Base-by-base conservation (phyloP, 78 protist genomes). In the Cavenderia fasciculata region DNA sequence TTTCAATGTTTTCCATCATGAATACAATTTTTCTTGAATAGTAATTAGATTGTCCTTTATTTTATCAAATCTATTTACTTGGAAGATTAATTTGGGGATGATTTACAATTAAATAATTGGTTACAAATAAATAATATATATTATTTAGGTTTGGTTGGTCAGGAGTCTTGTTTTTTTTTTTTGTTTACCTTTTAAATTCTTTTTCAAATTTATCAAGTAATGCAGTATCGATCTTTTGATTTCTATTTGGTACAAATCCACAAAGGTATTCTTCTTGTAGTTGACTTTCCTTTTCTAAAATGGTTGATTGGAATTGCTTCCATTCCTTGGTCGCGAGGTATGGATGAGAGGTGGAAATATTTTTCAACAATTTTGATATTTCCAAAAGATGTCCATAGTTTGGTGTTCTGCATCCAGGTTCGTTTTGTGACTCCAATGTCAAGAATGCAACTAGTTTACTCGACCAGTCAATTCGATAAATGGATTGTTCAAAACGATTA, bases 331-430 rank as follows among this genome's bases (percentile, higher is more conserved):
- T 61, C 14, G 27, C 23, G 1, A 82, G 25, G 44, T 43, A 82
- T 56, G 90, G 59, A 57, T 72, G 74, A 3, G 12, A 18, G 34
- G 47, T 57, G 1, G 78, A 41, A 46, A 47, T 40, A 27, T 43
- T 56, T 7, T 54, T 47, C 16, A 68, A 23, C 8, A 82, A 36
- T 6, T 68, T 82, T 52, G 90, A 65, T 18, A 82, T 65, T 47
- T 82, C 90, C 19, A 82, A 25, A 5, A 61, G 49, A 68, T 82
- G 90, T 40, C 71, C 90, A 59, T 31, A 82, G 40, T 82, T 82
- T 57, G 77, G 59, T 27, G n/a, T 41, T 68, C 90, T 51, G 11
- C 38, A 27, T 40, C 90, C 90, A 18, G 90, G 90, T 21, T 14
- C 2, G n/a, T 38, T 38, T 38, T 63, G 51, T 4, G 12, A n/a